Evolutionary conservation across 1,284 basidiomycete species (phyloP).

Genomic region (Moesziomyces parantarcticus): DNA sequence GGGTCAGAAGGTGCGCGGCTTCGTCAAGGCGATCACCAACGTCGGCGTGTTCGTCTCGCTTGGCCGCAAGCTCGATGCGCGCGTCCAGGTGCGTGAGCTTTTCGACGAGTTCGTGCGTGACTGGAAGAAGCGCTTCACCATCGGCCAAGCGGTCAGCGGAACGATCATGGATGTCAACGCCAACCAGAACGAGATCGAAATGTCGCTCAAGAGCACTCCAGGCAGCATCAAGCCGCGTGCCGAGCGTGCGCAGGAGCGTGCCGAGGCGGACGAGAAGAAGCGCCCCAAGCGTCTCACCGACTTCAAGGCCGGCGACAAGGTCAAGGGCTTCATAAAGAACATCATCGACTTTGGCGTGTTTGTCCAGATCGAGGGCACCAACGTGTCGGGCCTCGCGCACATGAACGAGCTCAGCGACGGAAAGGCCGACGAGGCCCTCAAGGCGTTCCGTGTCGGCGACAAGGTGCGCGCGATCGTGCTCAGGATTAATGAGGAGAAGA

Average conservation of each 20-base stretch:
- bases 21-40: slow-evolving; percentile 86
- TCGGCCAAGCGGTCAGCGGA: slow-evolving; percentile 86
- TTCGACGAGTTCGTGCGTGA: slow-evolving; percentile 84
- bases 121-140: slow-evolving; percentile 85
- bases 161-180: slow-evolving; percentile 79
- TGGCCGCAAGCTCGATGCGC: slow-evolving; percentile 83
- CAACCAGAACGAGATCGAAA: slow-evolving; percentile 81
- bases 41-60: slow-evolving; percentile 88
- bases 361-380: slow-evolving; percentile 84
- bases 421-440: slow-evolving; percentile 74
- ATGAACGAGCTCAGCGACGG: slow-evolving; percentile 70
- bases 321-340: slow-evolving; percentile 66
- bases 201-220: slow-evolving; percentile 76
- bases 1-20: slow-evolving; percentile 79
- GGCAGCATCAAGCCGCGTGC: slow-evolving; percentile 65
- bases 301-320: slow-evolving; percentile 67
- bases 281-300: slow-evolving; percentile 40
- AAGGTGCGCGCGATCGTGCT: slow-evolving; percentile 83
- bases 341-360: slow-evolving; percentile 92
- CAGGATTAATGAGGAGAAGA: slow-evolving; percentile 78
- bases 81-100: slow-evolving; percentile 92
- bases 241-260: slow-evolving; percentile 67
- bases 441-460: slow-evolving; percentile 87
- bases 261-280: slow-evolving; percentile 19
- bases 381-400: slow-evolving; percentile 90